These are phyloP conservation scores for Melastoma malabathricum DNA, from an alignment of 345 rosid species.

Conservation along the genomic window DNA sequence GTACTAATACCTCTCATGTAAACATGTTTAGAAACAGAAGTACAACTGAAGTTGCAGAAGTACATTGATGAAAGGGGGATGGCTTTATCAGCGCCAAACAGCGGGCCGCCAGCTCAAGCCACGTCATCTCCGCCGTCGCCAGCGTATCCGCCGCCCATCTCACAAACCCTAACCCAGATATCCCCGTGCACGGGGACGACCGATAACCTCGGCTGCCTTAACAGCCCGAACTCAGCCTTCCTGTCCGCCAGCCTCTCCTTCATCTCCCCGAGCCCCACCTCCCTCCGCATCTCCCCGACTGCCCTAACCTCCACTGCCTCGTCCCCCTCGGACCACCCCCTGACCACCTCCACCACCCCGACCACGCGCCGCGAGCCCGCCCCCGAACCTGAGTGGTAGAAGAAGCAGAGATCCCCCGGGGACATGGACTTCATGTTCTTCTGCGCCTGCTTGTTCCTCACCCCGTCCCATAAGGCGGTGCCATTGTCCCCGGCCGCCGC, in stretches of 20 bases:
- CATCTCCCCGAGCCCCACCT: conserved; percentile 70
- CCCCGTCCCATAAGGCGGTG: conserved; percentile 77
- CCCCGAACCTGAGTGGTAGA: conserved; percentile 90
- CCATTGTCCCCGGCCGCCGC: conserved; percentile 40
- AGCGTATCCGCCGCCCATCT: conserved; percentile 69
- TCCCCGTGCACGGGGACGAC: conserved; percentile 57
- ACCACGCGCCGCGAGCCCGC: conserved; percentile 53
- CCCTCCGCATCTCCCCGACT: conserved; percentile 65
- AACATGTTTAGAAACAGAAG: too few species aligned
- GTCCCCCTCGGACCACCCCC: conserved; percentile 51
- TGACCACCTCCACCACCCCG: conserved; percentile 61
- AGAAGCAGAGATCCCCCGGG: conserved; percentile 65
- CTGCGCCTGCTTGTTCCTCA: conserved; percentile 85
- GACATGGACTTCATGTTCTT: conserved; percentile 72
- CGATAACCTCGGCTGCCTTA: conserved; percentile 81
- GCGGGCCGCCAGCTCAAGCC: too few species aligned
- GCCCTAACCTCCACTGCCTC: conserved; percentile 70
- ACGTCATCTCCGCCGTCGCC: conserved; percentile 39
- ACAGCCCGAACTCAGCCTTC: conserved; percentile 36
- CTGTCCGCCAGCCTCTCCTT: conserved; percentile 44
- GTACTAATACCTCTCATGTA: too few species aligned
- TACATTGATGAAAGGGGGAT: too few species aligned
- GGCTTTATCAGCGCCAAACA: too few species aligned
- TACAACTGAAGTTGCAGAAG: too few species aligned
- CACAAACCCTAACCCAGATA: conserved; percentile 54